A percentile compares a stretch with the other conserved stretches of the same genome.
These are phyloP conservation scores for Pistacia vera DNA, from an alignment of 345 rosid genomes.

Conservation along the genomic window DNA sequence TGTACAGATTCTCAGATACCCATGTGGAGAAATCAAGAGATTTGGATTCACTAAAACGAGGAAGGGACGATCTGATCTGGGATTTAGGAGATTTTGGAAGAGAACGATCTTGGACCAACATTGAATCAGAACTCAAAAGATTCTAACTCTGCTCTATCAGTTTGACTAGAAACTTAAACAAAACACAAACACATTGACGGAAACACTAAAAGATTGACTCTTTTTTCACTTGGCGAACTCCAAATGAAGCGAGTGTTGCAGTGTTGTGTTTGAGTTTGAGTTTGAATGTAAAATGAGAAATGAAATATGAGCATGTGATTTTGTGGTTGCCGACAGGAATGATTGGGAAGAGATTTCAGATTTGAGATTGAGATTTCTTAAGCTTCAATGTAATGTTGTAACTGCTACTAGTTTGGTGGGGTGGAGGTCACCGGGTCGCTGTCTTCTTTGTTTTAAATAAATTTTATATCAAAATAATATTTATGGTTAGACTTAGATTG, in stretches of 20 bases:
- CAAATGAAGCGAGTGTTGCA: neutral
- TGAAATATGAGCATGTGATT: neutral
- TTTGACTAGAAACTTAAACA: conserved; percentile 10
- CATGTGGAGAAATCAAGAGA: conserved; percentile 85
- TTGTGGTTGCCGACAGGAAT: conserved; percentile 34
- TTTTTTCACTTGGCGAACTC: neutral
- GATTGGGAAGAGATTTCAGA: neutral
- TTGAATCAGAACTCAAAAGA: conserved; percentile 29
- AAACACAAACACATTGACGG: neutral
- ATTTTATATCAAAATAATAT: neutral
- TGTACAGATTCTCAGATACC: conserved; percentile 64
- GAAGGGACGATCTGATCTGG: conserved; percentile 47
- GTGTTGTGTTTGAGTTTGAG: neutral
- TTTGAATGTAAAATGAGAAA: neutral
- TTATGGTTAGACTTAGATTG: neutral
- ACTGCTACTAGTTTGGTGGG: conserved; percentile 28
- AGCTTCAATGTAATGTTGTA: conserved; percentile 29
- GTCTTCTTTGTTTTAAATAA: conserved; percentile 20
- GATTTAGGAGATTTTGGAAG: conserved; percentile 51
- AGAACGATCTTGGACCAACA: conserved; percentile 90
- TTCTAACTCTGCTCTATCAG: neutral
- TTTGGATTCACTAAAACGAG: conserved; percentile 65
- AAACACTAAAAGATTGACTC: conserved; percentile 5
- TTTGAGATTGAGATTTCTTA: conserved; percentile 21
- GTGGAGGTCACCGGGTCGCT: conserved; percentile 23